Conservation (phyloP, 805 yeast genomes). For the Lachancea sp. region DNA sequence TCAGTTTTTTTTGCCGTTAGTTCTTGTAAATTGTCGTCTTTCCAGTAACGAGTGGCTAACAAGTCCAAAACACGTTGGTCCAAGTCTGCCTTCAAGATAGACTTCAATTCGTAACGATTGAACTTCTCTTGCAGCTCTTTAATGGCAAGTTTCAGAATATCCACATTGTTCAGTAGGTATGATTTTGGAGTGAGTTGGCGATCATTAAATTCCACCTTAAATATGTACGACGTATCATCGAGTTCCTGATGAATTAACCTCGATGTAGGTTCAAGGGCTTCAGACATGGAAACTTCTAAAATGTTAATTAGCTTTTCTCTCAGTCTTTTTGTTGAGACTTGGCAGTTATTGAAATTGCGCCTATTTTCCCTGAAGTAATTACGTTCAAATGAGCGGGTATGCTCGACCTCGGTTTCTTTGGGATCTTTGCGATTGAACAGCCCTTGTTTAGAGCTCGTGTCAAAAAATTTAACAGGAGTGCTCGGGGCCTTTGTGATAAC, state of each 20-base stretch:
- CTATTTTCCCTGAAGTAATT: constrained; percentile 59
- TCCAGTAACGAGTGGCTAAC: constrained; percentile 91
- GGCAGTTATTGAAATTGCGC: constrained; percentile 53
- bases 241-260: constrained; percentile 79
- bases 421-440: constrained; percentile 46
- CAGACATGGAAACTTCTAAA: constrained; percentile 86
- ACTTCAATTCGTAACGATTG: constrained; percentile 74
- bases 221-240: constrained; percentile 87
- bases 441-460: constrained; percentile 21
- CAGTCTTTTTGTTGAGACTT: constrained; percentile 68
- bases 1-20: constrained; percentile 57
- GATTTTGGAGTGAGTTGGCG: constrained; percentile 90
- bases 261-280: constrained; percentile 81
- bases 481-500: constrained; percentile 82
- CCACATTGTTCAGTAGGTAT: constrained; percentile 87
- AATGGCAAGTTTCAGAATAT: constrained; percentile 73
- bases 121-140: constrained; percentile 81
- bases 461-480: constrained; percentile 7
- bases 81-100: constrained; percentile 70
- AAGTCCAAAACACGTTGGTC: constrained; percentile 87
- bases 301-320: constrained; percentile 79
- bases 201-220: constrained; percentile 95
- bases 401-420: constrained; percentile 42
- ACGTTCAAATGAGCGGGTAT: constrained; percentile 60
- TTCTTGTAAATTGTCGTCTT: constrained; percentile 40